phyloP scores from a whole-genome alignment of 1,284 basidiomycete species.

The Puccinia triticina region DNA sequence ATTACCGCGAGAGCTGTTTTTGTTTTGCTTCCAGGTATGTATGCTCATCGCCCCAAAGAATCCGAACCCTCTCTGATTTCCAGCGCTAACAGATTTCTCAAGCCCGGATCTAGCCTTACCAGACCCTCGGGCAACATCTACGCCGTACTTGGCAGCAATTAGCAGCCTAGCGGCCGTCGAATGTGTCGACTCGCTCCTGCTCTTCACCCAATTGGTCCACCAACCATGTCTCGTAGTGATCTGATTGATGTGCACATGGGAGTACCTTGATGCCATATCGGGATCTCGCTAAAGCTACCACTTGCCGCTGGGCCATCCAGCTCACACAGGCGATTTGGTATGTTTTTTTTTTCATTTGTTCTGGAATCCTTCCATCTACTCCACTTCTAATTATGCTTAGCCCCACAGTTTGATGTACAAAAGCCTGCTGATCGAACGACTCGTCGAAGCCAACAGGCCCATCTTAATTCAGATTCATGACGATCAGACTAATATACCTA shows the following conservation, averaged over 20 bases:
- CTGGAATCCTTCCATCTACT: no score
- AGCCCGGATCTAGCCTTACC: neutral
- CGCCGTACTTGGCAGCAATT: neutral
- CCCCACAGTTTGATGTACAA: slow-evolving; percentile 39
- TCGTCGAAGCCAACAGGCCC: slow-evolving; percentile 26
- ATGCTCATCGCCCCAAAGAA: slow-evolving; percentile 32
- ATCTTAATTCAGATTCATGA: slow-evolving; percentile 15
- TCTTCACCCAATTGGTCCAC: slow-evolving; percentile 39
- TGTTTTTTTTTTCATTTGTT: neutral
- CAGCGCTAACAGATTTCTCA: slow-evolving; percentile 11
- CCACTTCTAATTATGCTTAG: no score
- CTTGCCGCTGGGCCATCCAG: slow-evolving; percentile 31
- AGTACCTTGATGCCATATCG: slow-evolving; percentile 19
- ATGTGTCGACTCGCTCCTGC: slow-evolving; percentile 22
- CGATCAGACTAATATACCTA: slow-evolving; percentile 25
- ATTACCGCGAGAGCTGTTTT: no score
- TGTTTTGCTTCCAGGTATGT: neutral
- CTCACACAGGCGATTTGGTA: slow-evolving; percentile 43
- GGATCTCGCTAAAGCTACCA: slow-evolving; percentile 18
- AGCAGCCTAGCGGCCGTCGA: slow-evolving; percentile 19
- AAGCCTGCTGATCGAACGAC: slow-evolving; percentile 24
- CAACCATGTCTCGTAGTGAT: neutral
- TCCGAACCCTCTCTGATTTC: slow-evolving; percentile 17
- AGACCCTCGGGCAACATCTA: neutral
- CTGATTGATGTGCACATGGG: slow-evolving; percentile 29